A percentile compares a stretch with the other conserved stretches of the same genome.
Conservation (phyloP, 2,329 filamentous ascomycete species). For the Dactylellina drechsleri region DNA sequence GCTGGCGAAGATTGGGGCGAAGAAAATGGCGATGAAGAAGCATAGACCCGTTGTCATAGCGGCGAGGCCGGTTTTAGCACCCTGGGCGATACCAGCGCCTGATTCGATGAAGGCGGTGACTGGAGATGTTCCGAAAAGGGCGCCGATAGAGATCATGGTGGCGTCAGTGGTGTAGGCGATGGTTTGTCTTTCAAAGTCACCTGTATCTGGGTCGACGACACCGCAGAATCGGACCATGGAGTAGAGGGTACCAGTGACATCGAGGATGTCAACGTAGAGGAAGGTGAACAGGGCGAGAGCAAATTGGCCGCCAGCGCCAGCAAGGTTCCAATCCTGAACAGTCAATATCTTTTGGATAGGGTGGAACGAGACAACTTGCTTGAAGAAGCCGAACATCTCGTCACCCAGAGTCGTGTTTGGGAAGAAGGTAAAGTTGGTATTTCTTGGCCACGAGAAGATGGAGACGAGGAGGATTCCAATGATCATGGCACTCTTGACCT, state of each 20-base stretch:
- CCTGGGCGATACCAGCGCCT: slow-evolving; percentile 89
- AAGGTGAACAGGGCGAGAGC: slow-evolving; percentile 87
- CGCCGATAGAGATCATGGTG: slow-evolving; percentile 79
- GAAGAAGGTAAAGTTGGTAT: slow-evolving; percentile 81
- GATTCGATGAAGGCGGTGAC: slow-evolving; percentile 89
- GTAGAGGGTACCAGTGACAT: slow-evolving; percentile 86
- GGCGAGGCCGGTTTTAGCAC: slow-evolving; percentile 84
- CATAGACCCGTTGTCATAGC: slow-evolving; percentile 80
- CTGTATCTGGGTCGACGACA: slow-evolving; percentile 79
- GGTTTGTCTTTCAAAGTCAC: slow-evolving; percentile 84
- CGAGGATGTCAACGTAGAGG: slow-evolving; percentile 88
- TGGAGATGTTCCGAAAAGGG: slow-evolving; percentile 79
- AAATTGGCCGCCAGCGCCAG: slow-evolving; percentile 77
- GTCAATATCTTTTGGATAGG: slow-evolving; percentile 75
- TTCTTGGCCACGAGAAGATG: slow-evolving; percentile 86
- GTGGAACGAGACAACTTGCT: slow-evolving; percentile 85
- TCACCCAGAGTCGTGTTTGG: slow-evolving; percentile 76
- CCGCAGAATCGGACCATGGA: slow-evolving; percentile 87
- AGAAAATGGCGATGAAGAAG: slow-evolving; percentile 89
- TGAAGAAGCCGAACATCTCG: slow-evolving; percentile 83
- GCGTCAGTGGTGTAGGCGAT: slow-evolving; percentile 87
- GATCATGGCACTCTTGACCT: slow-evolving; percentile 87
- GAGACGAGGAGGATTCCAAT: slow-evolving; percentile 83
- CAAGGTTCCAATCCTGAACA: slow-evolving; percentile 79
- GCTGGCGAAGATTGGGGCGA: slow-evolving; percentile 87